phyloP scores from a whole-genome alignment of 2,329 filamentous ascomycete species.

The Tympanopsis confertula region DNA sequence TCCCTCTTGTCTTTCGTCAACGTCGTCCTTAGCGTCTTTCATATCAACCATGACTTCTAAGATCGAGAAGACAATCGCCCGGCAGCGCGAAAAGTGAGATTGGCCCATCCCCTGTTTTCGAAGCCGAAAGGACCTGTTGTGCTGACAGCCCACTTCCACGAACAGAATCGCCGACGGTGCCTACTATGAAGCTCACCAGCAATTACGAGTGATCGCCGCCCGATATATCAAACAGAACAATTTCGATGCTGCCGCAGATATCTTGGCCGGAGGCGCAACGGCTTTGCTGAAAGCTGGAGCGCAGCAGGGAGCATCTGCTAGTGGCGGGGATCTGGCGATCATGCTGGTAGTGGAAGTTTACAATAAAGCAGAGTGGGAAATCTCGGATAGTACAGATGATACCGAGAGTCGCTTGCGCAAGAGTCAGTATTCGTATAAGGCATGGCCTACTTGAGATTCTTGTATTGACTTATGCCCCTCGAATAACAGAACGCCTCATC shows the following conservation, averaged over 20 bases:
- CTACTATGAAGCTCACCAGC: conserved; percentile 64
- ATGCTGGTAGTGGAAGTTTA: conserved; percentile 55
- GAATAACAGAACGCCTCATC: conserved; percentile 26
- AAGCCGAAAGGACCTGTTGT: too few species aligned
- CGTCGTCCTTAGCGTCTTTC: too few species aligned
- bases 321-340: conserved; percentile 48
- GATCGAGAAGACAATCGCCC: conserved; percentile 56
- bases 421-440: conserved; percentile 22
- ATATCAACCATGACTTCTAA: conserved; percentile 28
- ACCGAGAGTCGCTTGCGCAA: conserved; percentile 24
- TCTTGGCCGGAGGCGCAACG: conserved; percentile 48
- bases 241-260: conserved; percentile 49
- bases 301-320: conserved; percentile 22
- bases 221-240: conserved; percentile 54
- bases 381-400: conserved; percentile 23
- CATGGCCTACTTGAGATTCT: too few species aligned
- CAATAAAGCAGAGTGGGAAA: conserved; percentile 46
- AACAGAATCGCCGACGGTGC: conserved; percentile 55
- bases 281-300: conserved; percentile 48
- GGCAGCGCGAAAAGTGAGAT: conserved; percentile 51
- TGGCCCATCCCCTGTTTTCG: conserved; percentile 1
- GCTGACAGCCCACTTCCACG: conserved; percentile 6
- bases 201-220: conserved; percentile 57
- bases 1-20: too few species aligned
- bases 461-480: too few species aligned